Evolutionary conservation across 2,329 filamentous ascomycete species (phyloP).

Genomic region (Parasarocladium wereldwijsianum): DNA sequence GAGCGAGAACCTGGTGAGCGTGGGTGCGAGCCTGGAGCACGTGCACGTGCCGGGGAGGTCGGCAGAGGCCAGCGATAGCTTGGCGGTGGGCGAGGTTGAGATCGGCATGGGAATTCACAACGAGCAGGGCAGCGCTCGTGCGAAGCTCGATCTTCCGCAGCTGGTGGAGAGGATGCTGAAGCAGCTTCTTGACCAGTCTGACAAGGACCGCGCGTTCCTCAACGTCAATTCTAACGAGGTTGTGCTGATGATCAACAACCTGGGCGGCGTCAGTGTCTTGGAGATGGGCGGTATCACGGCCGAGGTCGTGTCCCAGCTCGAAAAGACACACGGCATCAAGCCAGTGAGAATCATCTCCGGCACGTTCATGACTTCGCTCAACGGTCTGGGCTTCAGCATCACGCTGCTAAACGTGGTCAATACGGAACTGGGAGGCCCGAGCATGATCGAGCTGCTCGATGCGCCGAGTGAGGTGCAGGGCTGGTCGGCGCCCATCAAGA

Average conservation of each 20-base stretch:
- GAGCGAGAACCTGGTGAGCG: slow-evolving; percentile 65
- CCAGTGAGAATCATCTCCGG: slow-evolving; percentile 53
- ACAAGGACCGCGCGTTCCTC: slow-evolving; percentile 58
- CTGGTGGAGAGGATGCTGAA: slow-evolving; percentile 51
- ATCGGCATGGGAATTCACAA: slow-evolving; percentile 72
- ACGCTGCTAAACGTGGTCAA: slow-evolving; percentile 50
- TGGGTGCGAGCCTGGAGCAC: slow-evolving; percentile 74
- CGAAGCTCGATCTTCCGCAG: slow-evolving; percentile 34
- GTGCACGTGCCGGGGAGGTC: slow-evolving; percentile 83
- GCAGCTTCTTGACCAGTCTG: slow-evolving; percentile 50
- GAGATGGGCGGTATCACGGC: slow-evolving; percentile 59
- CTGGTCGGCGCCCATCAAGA: slow-evolving; percentile 51
- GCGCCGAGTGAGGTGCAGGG: slow-evolving; percentile 54
- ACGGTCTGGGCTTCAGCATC: slow-evolving; percentile 63
- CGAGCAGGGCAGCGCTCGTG: slow-evolving; percentile 42
- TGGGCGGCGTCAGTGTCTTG: slow-evolving; percentile 57
- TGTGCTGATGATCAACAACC: slow-evolving; percentile 60
- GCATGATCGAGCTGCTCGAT: slow-evolving; percentile 57
- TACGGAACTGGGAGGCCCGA: slow-evolving; percentile 40
- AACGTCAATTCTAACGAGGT: slow-evolving; percentile 47
- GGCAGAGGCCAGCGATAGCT: slow-evolving; percentile 35
- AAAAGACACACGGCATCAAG: slow-evolving; percentile 38
- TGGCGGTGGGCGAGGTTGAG: slow-evolving; percentile 44
- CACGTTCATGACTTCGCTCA: slow-evolving; percentile 67
- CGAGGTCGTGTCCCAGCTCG: slow-evolving; percentile 52